Evolutionary conservation across 192 early-diverging fungal species (phyloP).

Genomic region (Umbelopsis ramanniana): DNA sequence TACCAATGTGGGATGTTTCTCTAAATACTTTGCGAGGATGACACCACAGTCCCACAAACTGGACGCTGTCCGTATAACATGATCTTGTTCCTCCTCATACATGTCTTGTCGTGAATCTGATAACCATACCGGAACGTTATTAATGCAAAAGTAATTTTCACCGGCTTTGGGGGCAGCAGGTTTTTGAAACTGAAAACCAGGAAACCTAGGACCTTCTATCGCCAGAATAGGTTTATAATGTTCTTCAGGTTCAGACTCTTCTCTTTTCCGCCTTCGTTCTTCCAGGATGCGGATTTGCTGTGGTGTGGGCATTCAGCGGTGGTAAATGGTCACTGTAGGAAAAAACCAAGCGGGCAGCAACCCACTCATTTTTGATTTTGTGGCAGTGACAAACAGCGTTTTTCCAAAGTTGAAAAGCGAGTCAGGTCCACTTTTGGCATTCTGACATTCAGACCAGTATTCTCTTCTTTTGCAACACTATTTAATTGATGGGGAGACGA

Average conservation of each 20-base stretch:
- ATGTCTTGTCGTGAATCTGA: neutral
- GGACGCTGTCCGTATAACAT: slow-evolving; percentile 17
- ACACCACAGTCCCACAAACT: slow-evolving; percentile 26
- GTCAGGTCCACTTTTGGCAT: slow-evolving; percentile 15
- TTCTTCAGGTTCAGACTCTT: neutral
- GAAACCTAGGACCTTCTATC: slow-evolving; percentile 7
- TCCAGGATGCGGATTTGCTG: slow-evolving; percentile 2
- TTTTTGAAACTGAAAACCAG: slow-evolving; percentile 8
- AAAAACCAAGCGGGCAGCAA: neutral
- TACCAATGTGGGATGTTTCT: neutral
- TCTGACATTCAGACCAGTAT: neutral
- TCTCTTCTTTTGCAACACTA: neutral
- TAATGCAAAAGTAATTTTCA: slow-evolving; percentile 11
- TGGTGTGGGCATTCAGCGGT: neutral
- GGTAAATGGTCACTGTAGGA: neutral
- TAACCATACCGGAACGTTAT: neutral
- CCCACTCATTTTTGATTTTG: neutral
- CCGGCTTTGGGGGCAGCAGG: neutral
- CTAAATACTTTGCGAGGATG: slow-evolving; percentile 25
- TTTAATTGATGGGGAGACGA: slow-evolving; percentile 15
- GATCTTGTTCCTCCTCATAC: neutral
- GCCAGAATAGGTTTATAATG: neutral
- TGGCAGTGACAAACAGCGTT: neutral
- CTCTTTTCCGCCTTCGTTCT: neutral
- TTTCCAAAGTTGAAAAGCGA: neutral